Evolutionary conservation across 495 filamentous ascomycete genomes (phyloP).

Genomic region (Tuber borchii): DNA sequence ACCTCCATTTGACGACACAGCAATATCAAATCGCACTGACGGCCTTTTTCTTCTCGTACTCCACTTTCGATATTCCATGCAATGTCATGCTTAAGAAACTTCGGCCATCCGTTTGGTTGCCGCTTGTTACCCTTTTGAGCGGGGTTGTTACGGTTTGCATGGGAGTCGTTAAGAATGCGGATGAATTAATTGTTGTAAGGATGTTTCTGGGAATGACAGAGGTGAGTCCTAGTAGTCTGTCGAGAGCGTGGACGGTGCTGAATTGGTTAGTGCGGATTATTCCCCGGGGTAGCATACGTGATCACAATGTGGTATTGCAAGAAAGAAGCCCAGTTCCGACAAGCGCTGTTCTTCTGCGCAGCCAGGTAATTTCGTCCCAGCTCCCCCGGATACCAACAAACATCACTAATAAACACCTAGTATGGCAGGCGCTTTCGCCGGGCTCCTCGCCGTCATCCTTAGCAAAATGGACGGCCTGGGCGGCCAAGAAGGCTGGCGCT

Average conservation of each 20-base stretch:
- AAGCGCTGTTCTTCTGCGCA: conserved; percentile 46
- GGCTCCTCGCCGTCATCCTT: conserved; percentile 57
- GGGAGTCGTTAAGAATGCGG: conserved; percentile 59
- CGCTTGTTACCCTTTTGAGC: conserved; percentile 58
- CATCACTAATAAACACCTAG: conserved; percentile 41
- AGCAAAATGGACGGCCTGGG: conserved; percentile 62
- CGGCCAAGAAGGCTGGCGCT: conserved; percentile 62
- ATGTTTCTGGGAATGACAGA: conserved; percentile 62
- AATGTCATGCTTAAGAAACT: conserved; percentile 64
- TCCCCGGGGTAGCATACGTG: conserved; percentile 68
- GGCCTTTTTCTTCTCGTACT: conserved; percentile 35
- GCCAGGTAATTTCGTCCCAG: conserved; percentile 16
- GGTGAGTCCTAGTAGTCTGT: conserved; percentile 39
- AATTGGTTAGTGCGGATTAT: conserved; percentile 49
- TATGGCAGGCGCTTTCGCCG: conserved; percentile 64
- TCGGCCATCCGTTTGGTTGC: conserved; percentile 62
- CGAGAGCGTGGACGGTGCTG: background rate
- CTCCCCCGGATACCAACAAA: background rate
- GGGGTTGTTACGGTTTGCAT: conserved; percentile 55
- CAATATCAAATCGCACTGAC: conserved; percentile 38
- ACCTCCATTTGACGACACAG: conserved; percentile 20
- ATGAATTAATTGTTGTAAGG: conserved; percentile 56
- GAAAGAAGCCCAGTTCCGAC: conserved; percentile 58
- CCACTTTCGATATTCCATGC: conserved; percentile 52
- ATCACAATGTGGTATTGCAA: conserved; percentile 68